phyloP scores from a whole-genome alignment of 176 grass and related monocot species.

The Tuctoria greenei region DNA sequence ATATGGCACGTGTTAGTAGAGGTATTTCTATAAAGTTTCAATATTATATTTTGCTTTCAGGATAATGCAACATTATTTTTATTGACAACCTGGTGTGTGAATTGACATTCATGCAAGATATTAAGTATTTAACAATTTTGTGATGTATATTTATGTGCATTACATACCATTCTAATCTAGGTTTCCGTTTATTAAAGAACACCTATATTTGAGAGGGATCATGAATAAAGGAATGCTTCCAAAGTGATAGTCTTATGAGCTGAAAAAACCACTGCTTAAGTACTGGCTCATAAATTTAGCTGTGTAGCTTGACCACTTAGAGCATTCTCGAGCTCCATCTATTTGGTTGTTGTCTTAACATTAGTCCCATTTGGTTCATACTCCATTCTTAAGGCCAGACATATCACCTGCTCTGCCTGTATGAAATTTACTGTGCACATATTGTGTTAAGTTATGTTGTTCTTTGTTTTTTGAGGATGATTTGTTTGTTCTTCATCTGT shows the following conservation, averaged over 20 bases:
- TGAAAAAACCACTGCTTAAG: not conserved
- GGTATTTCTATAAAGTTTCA: slow-evolving; percentile 44
- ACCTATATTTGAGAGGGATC: no score
- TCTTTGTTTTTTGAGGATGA: not conserved
- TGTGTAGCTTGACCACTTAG: slow-evolving; percentile 23
- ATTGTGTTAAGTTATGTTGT: not conserved
- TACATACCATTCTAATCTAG: slow-evolving; percentile 2
- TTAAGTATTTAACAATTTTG: slow-evolving; percentile 19
- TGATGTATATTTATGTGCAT: slow-evolving; percentile 19
- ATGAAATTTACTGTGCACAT: slow-evolving; percentile 4
- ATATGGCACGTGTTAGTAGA: slow-evolving; percentile 86
- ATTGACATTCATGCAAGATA: slow-evolving; percentile 14
- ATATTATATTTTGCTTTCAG: slow-evolving; percentile 13
- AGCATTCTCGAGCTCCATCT: slow-evolving; percentile 8
- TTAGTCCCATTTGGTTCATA: not conserved
- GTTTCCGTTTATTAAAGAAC: not conserved
- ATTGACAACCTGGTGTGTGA: not conserved
- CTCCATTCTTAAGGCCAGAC: not conserved
- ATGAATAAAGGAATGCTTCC: not conserved
- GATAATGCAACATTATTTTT: not conserved
- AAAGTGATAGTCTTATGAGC: not conserved
- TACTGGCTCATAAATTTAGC: not conserved
- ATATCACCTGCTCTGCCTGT: slow-evolving; percentile 20
- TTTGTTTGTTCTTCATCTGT: not conserved
- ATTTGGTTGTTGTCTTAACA: slow-evolving; percentile 15